Evolutionary conservation across 1,284 basidiomycete species (phyloP), one percentile per base, ranked within the genome.

Genomic region (Malassezia cuniculi): DNA sequence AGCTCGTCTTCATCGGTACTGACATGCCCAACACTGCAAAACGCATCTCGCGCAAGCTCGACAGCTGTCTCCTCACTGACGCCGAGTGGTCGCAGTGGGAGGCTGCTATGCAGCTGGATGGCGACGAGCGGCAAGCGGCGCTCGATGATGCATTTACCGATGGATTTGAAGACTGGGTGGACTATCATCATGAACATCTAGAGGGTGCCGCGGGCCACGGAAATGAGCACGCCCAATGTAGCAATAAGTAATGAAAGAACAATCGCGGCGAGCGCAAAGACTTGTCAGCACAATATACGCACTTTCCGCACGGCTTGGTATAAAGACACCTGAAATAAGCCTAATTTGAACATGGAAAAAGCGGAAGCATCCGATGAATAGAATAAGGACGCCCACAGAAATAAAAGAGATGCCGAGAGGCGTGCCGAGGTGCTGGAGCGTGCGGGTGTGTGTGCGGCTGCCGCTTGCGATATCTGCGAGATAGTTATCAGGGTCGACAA

Each of bases 21-120:
- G 54, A 61, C 27, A 50, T 68, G 53, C 39, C 50, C 14, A 36
- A 38, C 3, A 57, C 69, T 8, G 58, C 66, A 17, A 51, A 61
- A 3, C 41, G 56, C 18, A 54, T 73, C 18, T 59, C 49, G 5
- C 49, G 51, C 10, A 66, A 68, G 8, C 55, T 73, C 22, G 62
- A 72, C 46, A 33, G 39, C 1, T 68, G 61, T 11, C 47, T 71
- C 12, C 49, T 73, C 11, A 55, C 48, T 16, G 70, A 72, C 48
- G 48, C 55, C 1, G 71, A 72, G 56, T 70, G 66, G 70, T 34
- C 49, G 7, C 21, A 52, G 25, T 73, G 69, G 68, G 48, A 68
- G 36, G 58, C 55, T 41, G 52, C 69, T 26, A 72, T 72, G 71
- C 9, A 27, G 2, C 21, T 42, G n/a, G 3, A 16, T 11, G 18